Conservation (phyloP, 83 land plant species). For the Thuja plicata region DNA sequence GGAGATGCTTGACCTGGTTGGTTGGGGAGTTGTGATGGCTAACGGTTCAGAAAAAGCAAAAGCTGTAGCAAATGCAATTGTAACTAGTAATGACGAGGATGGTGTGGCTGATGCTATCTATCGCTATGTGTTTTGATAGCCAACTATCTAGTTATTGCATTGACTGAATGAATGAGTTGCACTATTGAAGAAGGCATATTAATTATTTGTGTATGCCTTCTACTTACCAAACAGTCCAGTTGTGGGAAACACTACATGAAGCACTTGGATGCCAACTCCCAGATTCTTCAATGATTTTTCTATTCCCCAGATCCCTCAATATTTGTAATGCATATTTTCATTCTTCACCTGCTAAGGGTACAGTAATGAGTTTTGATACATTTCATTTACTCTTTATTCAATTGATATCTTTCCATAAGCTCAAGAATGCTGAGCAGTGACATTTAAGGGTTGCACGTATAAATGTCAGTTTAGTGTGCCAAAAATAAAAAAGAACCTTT, state of each 20-base stretch:
- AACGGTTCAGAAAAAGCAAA: constrained; percentile 81
- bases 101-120: constrained; percentile 90
- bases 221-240: neutral
- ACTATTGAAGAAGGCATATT: neutral
- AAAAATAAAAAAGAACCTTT: neutral
- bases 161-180: neutral
- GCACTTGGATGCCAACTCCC: neutral
- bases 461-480: neutral
- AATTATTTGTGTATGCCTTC: neutral
- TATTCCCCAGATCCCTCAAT: neutral
- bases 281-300: neutral
- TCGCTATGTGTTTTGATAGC: constrained; percentile 69
- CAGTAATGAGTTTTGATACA: neutral
- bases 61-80: constrained; percentile 77
- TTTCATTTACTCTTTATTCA: neutral
- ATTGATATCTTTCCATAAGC: neutral
- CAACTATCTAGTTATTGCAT: neutral
- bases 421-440: neutral
- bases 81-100: constrained; percentile 88
- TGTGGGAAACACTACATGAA: neutral
- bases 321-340: neutral
- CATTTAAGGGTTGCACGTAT: neutral
- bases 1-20: constrained; percentile 90
- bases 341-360: neutral
- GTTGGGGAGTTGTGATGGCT: constrained; percentile 80